Percentiles rank a stretch among this genome's conserved stretches.
Evolutionary conservation across 108 stramenopile genomes (phyloP).

Genomic region (Craspedostauros australis): DNA sequence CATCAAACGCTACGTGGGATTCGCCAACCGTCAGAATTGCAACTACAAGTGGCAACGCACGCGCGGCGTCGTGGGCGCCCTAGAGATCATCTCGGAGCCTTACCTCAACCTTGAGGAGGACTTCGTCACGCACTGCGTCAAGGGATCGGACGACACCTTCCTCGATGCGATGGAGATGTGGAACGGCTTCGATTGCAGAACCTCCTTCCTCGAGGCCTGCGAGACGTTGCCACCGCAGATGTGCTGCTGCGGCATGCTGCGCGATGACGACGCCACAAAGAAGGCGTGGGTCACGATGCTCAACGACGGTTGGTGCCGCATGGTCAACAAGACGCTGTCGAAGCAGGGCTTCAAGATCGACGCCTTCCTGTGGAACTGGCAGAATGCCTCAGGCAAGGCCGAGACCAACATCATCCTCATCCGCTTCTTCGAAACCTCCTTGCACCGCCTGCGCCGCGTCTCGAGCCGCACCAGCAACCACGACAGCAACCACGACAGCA

Average conservation of each 20-base stretch:
- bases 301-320: constrained; percentile 18
- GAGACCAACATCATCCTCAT: constrained; percentile 28
- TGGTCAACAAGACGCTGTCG: constrained; percentile 13
- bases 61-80: constrained; percentile 16
- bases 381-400: constrained; percentile 28
- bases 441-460: constrained; percentile 8
- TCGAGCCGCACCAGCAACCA: too few relatives aligned
- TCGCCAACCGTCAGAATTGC: constrained; percentile 9
- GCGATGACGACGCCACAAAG: constrained; percentile 18
- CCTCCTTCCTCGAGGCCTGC: constrained; percentile 21
- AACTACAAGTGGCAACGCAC: constrained; percentile 35
- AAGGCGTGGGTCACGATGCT: constrained; percentile 6
- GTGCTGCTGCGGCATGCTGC: constrained; percentile 26
- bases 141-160: constrained; percentile 9
- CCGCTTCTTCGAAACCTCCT: constrained; percentile 25
- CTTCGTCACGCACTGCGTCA: constrained; percentile 5
- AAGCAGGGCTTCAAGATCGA: constrained; percentile 25
- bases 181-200: constrained; percentile 19
- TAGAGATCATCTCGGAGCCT: constrained; percentile 29
- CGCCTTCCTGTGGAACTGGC: constrained; percentile 32
- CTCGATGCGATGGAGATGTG: constrained; percentile 25
- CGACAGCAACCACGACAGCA: too few relatives aligned
- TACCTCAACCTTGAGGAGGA: constrained; percentile 15
- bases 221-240: constrained; percentile 20
- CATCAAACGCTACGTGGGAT: too few relatives aligned